phyloP scores from a whole-genome alignment of 2,329 filamentous ascomycete species.

The Sarocladium kiliense region DNA sequence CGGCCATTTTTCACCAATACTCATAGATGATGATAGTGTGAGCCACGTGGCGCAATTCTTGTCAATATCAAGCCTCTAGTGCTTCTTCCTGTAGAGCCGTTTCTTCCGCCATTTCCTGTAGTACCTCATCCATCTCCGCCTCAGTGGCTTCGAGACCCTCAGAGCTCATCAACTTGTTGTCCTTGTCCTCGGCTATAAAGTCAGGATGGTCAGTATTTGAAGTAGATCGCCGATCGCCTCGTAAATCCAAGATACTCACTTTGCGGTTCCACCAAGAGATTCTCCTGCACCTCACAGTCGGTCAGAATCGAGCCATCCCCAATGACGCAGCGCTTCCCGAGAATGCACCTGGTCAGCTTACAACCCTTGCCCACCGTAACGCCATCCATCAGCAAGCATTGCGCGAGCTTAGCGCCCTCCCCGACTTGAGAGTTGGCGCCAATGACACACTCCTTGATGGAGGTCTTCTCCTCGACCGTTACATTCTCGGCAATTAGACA shows the following conservation, averaged over 20 bases:
- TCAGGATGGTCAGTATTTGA: constrained; percentile 13
- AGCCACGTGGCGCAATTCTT: background rate
- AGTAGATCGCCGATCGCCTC: constrained; percentile 10
- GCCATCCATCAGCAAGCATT: constrained; percentile 90
- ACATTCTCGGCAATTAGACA: constrained; percentile 85
- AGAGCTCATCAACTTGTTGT: constrained; percentile 63
- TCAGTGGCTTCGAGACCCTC: constrained; percentile 60
- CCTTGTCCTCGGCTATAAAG: constrained; percentile 57
- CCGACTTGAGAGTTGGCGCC: constrained; percentile 84
- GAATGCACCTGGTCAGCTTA: constrained; percentile 80
- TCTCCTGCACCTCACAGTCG: constrained; percentile 90
- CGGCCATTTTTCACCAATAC: background rate
- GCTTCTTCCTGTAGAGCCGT: constrained; percentile 14
- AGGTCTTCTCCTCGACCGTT: constrained; percentile 78
- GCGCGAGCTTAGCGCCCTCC: constrained; percentile 77
- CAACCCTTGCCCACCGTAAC: constrained; percentile 79
- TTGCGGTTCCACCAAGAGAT: constrained; percentile 75
- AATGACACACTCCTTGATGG: constrained; percentile 89
- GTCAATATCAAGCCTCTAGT: background rate
- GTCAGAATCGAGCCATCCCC: constrained; percentile 78
- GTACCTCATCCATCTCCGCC: constrained; percentile 52
- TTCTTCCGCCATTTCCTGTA: constrained; percentile 37
- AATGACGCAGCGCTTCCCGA: constrained; percentile 75
- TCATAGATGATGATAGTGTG: background rate
- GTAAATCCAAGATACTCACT: constrained; percentile 42